Evolutionary conservation across 345 rosid genomes (phyloP).

Genomic region (Carallia pectinifolia): DNA sequence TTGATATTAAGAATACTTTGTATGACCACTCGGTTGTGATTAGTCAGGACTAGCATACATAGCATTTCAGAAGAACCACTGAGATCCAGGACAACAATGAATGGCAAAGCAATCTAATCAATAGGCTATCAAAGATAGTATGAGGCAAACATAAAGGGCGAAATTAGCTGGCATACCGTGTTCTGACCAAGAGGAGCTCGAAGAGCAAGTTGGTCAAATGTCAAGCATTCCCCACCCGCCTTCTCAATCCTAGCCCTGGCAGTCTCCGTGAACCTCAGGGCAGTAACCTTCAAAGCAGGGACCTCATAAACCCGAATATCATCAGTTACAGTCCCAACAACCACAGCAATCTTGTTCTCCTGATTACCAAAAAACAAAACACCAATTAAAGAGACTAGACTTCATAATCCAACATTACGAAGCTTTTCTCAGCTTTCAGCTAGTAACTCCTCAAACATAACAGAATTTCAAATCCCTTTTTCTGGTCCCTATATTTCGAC

Average conservation of each 20-base stretch:
- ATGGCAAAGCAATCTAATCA: not conserved
- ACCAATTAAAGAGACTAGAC: too few species aligned
- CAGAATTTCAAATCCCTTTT: not conserved
- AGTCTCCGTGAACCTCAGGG: slow-evolving; percentile 76
- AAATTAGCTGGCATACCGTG: slow-evolving; percentile 42
- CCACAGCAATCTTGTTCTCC: slow-evolving; percentile 71
- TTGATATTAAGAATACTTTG: too few species aligned
- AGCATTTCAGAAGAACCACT: too few species aligned
- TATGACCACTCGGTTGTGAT: too few species aligned
- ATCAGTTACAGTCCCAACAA: slow-evolving; percentile 74
- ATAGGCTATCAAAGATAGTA: not conserved
- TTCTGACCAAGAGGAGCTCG: slow-evolving; percentile 82
- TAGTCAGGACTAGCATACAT: too few species aligned
- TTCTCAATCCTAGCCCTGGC: slow-evolving; percentile 39
- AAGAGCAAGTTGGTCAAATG: slow-evolving; percentile 82
- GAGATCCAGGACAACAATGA: not conserved
- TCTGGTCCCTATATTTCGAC: not conserved
- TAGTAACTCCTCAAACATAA: too few species aligned
- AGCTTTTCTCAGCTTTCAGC: too few species aligned
- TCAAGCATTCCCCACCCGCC: slow-evolving; percentile 14
- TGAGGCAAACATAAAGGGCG: not conserved
- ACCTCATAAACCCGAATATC: slow-evolving; percentile 69
- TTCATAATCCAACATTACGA: too few species aligned
- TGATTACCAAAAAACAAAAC: slow-evolving; percentile 5
- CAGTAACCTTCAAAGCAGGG: slow-evolving; percentile 71